Evolutionary conservation across 2,329 filamentous ascomycete genomes (phyloP).

Genomic region (Epichloe amarillans): DNA sequence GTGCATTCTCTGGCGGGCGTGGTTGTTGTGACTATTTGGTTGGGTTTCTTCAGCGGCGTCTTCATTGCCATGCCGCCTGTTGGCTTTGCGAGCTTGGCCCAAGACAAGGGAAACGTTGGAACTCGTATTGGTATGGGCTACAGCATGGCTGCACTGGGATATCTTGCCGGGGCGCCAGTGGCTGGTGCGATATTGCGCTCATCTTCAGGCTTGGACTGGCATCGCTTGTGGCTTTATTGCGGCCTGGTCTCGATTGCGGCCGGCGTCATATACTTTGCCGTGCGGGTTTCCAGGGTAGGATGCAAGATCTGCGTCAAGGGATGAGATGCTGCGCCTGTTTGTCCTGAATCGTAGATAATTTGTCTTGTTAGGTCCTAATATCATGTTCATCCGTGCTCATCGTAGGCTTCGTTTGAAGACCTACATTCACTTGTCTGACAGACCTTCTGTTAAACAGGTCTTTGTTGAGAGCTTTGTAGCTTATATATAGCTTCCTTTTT

Average conservation of each 20-base stretch:
- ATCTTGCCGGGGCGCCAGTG: conserved; percentile 21
- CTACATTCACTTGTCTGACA: too few relatives aligned
- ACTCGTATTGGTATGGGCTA: conserved; percentile 28
- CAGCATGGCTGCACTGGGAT: conserved; percentile 17
- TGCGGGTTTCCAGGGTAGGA: background rate
- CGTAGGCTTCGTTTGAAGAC: too few relatives aligned
- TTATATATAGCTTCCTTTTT: too few relatives aligned
- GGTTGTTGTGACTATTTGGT: conserved; percentile 21
- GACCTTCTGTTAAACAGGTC: too few relatives aligned
- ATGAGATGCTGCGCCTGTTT: too few relatives aligned
- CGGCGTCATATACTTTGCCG: background rate
- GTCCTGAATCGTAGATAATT: too few relatives aligned
- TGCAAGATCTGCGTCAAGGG: background rate
- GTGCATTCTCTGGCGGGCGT: conserved; percentile 19
- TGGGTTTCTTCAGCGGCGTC: conserved; percentile 29
- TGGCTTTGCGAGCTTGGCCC: conserved; percentile 23
- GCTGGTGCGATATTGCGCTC: conserved; percentile 16
- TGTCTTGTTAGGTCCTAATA: too few relatives aligned
- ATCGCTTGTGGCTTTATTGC: background rate
- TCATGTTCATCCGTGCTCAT: too few relatives aligned
- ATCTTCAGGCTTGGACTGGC: conserved; percentile 7
- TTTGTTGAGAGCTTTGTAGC: too few relatives aligned
- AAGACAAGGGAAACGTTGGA: conserved; percentile 27
- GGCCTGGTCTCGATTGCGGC: background rate
- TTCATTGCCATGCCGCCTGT: conserved; percentile 28